Evolutionary conservation across 768 basidiomycete species (phyloP).

Genomic region (Boletellus ananas): DNA sequence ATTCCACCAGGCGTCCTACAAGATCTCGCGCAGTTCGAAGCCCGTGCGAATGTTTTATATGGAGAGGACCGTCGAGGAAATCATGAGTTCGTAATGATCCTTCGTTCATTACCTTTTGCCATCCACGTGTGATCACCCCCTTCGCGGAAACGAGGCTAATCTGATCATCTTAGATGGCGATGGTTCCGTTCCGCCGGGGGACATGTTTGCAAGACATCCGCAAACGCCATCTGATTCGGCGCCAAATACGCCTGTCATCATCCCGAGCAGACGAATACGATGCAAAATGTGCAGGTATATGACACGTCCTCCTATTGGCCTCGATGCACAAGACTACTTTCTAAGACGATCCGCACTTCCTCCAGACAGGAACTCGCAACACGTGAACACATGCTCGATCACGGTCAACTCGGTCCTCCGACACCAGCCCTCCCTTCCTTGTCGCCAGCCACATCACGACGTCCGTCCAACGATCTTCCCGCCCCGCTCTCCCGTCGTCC

Average conservation of each 20-base stretch:
- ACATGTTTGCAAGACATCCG: conserved; percentile 77
- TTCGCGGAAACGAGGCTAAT: not conserved
- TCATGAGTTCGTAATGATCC: conserved; percentile 61
- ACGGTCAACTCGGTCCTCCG: conserved; percentile 70
- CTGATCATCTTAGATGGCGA: conserved; percentile 57
- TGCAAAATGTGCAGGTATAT: conserved; percentile 88
- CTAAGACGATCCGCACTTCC: not conserved
- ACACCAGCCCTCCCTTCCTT: conserved; percentile 47
- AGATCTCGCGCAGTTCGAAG: conserved; percentile 64
- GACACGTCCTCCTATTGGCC: not conserved
- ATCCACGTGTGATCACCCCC: not conserved
- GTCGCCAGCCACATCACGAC: conserved; percentile 49
- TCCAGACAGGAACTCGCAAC: conserved; percentile 74
- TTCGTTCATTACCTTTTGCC: not conserved
- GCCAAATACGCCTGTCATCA: conserved; percentile 54
- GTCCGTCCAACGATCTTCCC: conserved; percentile 30
- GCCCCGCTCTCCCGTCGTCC: conserved; percentile 18
- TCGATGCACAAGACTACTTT: not conserved
- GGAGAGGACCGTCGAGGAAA: conserved; percentile 65
- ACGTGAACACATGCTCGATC: conserved; percentile 92
- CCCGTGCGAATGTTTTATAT: conserved; percentile 79
- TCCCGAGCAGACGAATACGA: conserved; percentile 64
- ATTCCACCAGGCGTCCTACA: conserved; percentile 69
- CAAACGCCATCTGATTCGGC: conserved; percentile 58
- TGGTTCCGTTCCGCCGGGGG: conserved; percentile 56